phyloP scores from a whole-genome alignment of 2,329 filamentous ascomycete genomes.

The Penicillium griseofulvum region DNA sequence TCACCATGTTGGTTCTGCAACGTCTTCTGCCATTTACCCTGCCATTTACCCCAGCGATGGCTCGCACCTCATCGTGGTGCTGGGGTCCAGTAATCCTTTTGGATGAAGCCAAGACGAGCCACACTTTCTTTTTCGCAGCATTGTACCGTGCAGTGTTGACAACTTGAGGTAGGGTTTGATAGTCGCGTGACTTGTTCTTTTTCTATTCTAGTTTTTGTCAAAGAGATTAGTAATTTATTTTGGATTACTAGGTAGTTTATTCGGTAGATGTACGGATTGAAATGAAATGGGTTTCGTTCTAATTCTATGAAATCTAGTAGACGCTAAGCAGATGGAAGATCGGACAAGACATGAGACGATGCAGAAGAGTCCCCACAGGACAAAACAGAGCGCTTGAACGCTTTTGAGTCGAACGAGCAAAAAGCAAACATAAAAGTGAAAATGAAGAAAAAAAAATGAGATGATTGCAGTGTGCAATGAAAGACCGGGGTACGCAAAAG shows the following conservation, averaged over 20 bases:
- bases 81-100: constrained; percentile 11
- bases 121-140: too few relatives aligned
- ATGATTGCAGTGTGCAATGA: neutral
- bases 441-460: neutral
- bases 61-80: constrained; percentile 17
- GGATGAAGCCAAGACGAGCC: constrained; percentile 13
- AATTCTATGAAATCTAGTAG: constrained; percentile 3
- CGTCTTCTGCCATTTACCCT: neutral
- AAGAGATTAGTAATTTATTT: neutral
- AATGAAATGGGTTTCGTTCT: neutral
- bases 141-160: neutral
- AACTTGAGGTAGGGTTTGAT: neutral
- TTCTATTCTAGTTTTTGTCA: neutral
- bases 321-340: neutral
- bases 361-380: neutral
- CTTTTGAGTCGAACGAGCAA: neutral
- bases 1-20: neutral
- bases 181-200: neutral
- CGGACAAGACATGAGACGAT: neutral
- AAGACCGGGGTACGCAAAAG: neutral
- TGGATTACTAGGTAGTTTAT: neutral
- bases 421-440: neutral
- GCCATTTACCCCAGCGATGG: constrained; percentile 3
- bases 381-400: constrained; percentile 5
- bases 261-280: neutral